These are phyloP conservation scores for Zymoseptoria ardabiliae DNA, from an alignment of 2,329 filamentous ascomycete species.

Conservation along the genomic window DNA sequence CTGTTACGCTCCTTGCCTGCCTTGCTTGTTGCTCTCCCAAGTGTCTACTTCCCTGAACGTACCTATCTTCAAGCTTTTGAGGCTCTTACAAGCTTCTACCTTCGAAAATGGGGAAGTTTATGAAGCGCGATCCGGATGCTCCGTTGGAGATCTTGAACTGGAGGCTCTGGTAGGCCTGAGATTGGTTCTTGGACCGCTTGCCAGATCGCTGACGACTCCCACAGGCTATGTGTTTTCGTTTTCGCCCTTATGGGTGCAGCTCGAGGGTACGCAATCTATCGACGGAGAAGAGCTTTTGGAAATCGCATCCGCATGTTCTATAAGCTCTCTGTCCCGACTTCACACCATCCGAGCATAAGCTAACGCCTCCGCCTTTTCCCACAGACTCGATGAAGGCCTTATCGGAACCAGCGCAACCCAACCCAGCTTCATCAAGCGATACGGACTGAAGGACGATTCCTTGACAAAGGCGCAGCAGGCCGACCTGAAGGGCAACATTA, in stretches of 20 bases:
- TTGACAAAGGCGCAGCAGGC: constrained; percentile 52
- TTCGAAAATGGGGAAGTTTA: constrained; percentile 22
- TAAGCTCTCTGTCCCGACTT: background rate
- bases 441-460: constrained; percentile 50
- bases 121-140: constrained; percentile 48
- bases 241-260: constrained; percentile 61
- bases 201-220: background rate
- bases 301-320: background rate
- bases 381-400: constrained; percentile 63
- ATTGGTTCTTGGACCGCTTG: background rate
- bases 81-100: constrained; percentile 6
- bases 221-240: constrained; percentile 10
- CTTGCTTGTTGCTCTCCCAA: background rate
- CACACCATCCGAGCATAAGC: background rate
- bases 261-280: constrained; percentile 41
- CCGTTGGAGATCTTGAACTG: constrained; percentile 68
- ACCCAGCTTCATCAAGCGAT: constrained; percentile 54
- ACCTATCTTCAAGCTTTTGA: constrained; percentile 3
- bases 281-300: background rate
- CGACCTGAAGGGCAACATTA: constrained; percentile 57
- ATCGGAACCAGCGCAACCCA: constrained; percentile 53
- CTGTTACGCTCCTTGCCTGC: background rate
- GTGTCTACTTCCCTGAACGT: background rate
- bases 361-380: constrained; percentile 7
- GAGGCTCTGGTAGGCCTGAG: constrained; percentile 54